Conservation (phyloP, 2,329 filamentous ascomycete genomes). For the Lachnellula occidentalis region DNA sequence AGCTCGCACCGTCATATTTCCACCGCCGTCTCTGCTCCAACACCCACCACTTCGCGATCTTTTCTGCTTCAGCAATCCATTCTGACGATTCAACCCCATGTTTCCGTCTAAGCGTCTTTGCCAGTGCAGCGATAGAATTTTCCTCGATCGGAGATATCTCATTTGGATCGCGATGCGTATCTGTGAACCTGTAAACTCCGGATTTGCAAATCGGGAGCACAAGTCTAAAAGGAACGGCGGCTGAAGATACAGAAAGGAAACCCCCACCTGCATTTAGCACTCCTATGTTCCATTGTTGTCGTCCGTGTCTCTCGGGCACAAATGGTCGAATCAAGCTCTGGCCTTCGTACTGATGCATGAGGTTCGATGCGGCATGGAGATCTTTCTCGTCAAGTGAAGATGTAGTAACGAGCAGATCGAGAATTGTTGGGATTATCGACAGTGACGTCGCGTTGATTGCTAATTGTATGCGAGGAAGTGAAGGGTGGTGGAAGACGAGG, state of each 20-base stretch:
- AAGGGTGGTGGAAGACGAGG: constrained; percentile 38
- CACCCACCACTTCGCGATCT: constrained; percentile 35
- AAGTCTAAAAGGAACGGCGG: constrained; percentile 16
- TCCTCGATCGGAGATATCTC: constrained; percentile 30
- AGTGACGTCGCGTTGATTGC: constrained; percentile 36
- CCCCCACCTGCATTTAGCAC: constrained; percentile 25
- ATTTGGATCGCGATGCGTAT: constrained; percentile 31
- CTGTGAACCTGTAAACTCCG: constrained; percentile 31
- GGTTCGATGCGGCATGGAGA: constrained; percentile 31
- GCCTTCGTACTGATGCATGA: constrained; percentile 41
- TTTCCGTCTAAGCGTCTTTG: constrained; percentile 18
- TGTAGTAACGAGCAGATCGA: constrained; percentile 39
- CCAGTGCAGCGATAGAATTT: constrained; percentile 26
- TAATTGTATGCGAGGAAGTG: constrained; percentile 36
- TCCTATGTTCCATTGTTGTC: constrained; percentile 25
- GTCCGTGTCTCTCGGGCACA: constrained; percentile 29
- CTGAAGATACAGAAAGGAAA: constrained; percentile 18
- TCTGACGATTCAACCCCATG: constrained; percentile 30
- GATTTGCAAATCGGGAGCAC: constrained; percentile 23
- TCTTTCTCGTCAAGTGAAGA: constrained; percentile 33
- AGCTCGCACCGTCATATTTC: constrained; percentile 18
- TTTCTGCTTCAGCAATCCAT: constrained; percentile 35
- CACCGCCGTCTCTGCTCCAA: constrained; percentile 28
- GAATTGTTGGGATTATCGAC: constrained; percentile 40
- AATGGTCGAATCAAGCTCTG: constrained; percentile 40